These are phyloP conservation scores for Mycena citricolor DNA, from an alignment of 1,284 basidiomycete species.

Conservation along the genomic window DNA sequence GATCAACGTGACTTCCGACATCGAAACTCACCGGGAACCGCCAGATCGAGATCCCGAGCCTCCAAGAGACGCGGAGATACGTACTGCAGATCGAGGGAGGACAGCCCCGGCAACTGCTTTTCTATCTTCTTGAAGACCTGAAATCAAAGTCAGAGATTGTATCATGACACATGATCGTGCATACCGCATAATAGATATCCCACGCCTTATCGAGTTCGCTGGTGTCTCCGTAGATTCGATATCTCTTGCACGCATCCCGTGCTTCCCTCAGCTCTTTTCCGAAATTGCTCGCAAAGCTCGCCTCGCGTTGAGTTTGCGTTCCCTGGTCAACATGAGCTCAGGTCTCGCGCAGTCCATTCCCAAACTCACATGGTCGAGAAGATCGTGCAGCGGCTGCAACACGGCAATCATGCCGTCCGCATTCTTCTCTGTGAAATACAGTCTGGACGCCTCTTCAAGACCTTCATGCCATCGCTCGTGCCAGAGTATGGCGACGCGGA, in stretches of 20 bases:
- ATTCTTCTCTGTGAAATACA: conserved; percentile 98
- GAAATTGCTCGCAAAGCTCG: conserved; percentile 93
- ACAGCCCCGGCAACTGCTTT: conserved; percentile 89
- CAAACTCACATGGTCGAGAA: conserved; percentile 81
- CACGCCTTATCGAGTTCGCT: conserved; percentile 97
- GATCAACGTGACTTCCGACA: not conserved
- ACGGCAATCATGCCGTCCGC: conserved; percentile 98
- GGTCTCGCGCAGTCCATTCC: not conserved
- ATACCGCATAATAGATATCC: conserved; percentile 94
- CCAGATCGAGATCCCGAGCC: conserved; percentile 88
- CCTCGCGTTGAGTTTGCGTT: conserved; percentile 92
- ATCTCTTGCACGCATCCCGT: conserved; percentile 89
- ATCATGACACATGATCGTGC: conserved; percentile 23
- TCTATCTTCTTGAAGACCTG: conserved; percentile 97
- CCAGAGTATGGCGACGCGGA: conserved; percentile 98
- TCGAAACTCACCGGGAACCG: conserved; percentile 77
- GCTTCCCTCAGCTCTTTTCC: conserved; percentile 93
- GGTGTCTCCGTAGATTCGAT: conserved; percentile 84
- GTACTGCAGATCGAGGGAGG: conserved; percentile 94
- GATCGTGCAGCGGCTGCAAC: conserved; percentile 91
- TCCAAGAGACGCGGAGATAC: conserved; percentile 93
- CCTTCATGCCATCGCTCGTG: conserved; percentile 99
- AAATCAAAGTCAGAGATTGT: conserved; percentile 13
- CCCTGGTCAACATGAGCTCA: conserved; percentile 49
- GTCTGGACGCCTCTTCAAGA: conserved; percentile 93